These are phyloP conservation scores for Crithidia sp. DNA, from an alignment of 208 protist genomes.

Conservation along the genomic window DNA sequence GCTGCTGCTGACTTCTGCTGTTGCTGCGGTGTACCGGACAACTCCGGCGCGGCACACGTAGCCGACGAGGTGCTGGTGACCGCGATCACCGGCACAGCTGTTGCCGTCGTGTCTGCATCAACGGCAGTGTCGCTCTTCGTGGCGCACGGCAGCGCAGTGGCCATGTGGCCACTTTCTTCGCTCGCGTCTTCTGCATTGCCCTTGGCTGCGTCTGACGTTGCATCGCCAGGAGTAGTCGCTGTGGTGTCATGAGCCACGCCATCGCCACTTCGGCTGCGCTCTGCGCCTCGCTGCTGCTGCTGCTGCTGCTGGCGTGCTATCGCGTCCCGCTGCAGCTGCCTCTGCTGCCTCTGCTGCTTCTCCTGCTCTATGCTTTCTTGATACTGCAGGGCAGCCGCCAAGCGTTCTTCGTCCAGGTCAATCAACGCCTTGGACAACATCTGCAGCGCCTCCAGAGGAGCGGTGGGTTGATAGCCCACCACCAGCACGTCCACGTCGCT, in stretches of 20 bases:
- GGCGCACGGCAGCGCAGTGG: too few relatives aligned
- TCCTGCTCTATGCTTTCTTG: constrained; percentile 44
- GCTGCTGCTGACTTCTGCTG: background rate
- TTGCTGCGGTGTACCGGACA: background rate
- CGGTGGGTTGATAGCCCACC: constrained; percentile 67
- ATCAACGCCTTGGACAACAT: constrained; percentile 60
- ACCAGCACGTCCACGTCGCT: constrained; percentile 89
- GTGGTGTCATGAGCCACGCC: too few relatives aligned
- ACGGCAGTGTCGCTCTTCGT: too few relatives aligned
- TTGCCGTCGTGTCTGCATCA: background rate
- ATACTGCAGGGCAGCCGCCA: constrained; percentile 37
- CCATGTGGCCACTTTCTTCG: background rate
- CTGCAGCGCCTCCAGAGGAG: constrained; percentile 75
- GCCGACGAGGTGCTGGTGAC: background rate
- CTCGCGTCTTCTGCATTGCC: background rate
- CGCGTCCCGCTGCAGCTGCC: background rate
- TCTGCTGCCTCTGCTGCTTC: constrained; percentile 18
- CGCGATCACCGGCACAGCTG: background rate
- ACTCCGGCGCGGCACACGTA: background rate
- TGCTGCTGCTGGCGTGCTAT: background rate
- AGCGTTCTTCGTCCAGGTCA: constrained; percentile 43
- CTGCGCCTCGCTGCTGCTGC: constrained; percentile 12
- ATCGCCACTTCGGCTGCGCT: background rate
- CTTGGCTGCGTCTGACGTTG: background rate
- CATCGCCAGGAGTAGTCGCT: background rate